Conservation (phyloP, 2,329 filamentous ascomycete species). For the Immersiporthe knoxdaviesiana region DNA sequence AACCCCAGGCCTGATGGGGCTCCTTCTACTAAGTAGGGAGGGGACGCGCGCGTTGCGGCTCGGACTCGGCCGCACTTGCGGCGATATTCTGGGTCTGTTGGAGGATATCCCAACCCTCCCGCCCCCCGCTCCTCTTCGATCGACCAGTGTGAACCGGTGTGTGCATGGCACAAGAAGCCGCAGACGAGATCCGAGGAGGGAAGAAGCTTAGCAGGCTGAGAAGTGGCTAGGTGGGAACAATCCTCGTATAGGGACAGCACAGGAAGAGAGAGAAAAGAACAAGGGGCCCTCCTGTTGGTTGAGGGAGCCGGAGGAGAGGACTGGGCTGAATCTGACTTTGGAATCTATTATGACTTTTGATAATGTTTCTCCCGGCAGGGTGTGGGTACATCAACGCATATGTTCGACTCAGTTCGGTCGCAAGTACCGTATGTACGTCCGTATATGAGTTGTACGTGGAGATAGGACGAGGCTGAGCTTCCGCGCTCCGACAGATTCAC, state of each 20-base stretch:
- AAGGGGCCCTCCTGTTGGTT: neutral
- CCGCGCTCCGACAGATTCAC: neutral
- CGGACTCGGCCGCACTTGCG: conserved; percentile 26
- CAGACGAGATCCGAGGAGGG: conserved; percentile 13
- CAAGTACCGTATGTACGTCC: too few relatives aligned
- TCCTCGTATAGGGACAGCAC: neutral
- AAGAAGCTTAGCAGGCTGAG: neutral
- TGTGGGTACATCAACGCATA: neutral
- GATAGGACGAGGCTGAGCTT: conserved; percentile 7
- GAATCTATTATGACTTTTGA: neutral
- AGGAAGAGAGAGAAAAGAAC: neutral
- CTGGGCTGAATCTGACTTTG: neutral
- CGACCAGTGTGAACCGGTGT: neutral
- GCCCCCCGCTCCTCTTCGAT: neutral
- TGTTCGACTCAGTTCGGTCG: neutral
- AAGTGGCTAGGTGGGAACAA: neutral
- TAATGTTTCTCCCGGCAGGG: neutral
- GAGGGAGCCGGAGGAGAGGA: neutral
- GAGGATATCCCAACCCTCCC: neutral
- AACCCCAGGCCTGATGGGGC: neutral
- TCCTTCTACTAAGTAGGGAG: neutral
- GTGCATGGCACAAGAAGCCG: neutral
- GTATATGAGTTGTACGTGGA: neutral
- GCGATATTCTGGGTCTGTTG: conserved; percentile 27
- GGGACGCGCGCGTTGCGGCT: neutral